Percentiles rank a stretch among this genome's conserved stretches.
These are phyloP conservation scores for Fusarium sp. DNA, from an alignment of 2,329 filamentous ascomycete species.

Conservation along the genomic window DNA sequence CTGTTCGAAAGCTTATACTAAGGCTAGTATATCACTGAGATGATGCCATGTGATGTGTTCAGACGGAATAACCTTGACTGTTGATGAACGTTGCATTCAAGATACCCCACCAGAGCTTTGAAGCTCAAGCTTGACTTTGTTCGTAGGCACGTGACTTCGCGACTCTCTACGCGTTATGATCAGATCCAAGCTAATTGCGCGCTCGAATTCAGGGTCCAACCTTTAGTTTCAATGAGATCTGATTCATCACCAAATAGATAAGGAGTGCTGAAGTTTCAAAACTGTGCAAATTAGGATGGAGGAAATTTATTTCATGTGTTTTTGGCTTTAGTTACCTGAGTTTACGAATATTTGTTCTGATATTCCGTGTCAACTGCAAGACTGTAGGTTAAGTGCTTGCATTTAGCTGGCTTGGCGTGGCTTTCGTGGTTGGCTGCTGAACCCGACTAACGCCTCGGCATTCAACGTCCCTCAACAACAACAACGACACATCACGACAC, in stretches of 20 bases:
- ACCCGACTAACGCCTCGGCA: slow-evolving; percentile 18
- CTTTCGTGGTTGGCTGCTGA: not conserved
- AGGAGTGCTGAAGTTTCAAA: rapidly evolving
- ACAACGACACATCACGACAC: not conserved
- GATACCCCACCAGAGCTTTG: not conserved
- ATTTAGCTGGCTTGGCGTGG: not conserved
- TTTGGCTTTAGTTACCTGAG: rapidly evolving
- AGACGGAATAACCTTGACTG: no score
- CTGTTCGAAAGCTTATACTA: rapidly evolving
- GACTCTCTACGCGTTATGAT: slow-evolving; percentile 20
- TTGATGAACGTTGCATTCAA: not conserved
- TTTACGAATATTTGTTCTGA: not conserved
- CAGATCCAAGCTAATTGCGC: not conserved
- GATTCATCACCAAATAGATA: rapidly evolving
- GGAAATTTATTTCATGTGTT: rapidly evolving
- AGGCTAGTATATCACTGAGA: not conserved
- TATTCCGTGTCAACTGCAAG: not conserved
- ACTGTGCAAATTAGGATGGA: rapidly evolving
- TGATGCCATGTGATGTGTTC: not conserved
- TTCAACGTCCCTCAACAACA: slow-evolving; percentile 13
- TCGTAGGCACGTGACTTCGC: slow-evolving; percentile 46
- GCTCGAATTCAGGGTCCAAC: not conserved
- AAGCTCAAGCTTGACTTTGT: not conserved
- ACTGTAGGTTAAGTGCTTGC: slow-evolving; percentile 3
- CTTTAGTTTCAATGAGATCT: rapidly evolving